phyloP scores from a whole-genome alignment of 1,139 yeast species.

The Pichia sp. region DNA sequence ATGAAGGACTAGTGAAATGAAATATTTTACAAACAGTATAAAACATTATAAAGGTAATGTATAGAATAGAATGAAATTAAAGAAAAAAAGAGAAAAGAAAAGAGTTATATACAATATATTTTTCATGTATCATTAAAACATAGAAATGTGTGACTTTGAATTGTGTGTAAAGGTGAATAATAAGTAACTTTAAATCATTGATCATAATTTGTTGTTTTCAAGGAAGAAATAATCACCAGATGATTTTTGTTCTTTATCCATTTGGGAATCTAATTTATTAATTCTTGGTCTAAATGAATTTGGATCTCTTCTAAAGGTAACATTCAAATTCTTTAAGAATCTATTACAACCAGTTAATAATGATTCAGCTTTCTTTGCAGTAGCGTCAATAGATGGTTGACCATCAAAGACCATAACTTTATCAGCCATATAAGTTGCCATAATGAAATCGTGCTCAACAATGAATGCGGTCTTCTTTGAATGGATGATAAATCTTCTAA shows the following conservation, averaged over 20 bases:
- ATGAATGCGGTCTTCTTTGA: slow-evolving; percentile 95
- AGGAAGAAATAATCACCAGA: slow-evolving; percentile 93
- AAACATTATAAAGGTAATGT: background rate
- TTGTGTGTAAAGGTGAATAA: background rate
- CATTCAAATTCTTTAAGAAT: slow-evolving; percentile 93
- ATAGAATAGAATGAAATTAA: slow-evolving; percentile 3
- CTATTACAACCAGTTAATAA: slow-evolving; percentile 94
- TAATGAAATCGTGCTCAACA: slow-evolving; percentile 99
- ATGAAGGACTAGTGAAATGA: background rate
- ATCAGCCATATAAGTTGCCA: slow-evolving; percentile 99
- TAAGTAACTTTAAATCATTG: background rate
- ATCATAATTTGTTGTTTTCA: slow-evolving; percentile 51
- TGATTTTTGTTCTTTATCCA: slow-evolving; percentile 94
- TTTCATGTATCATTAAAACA: background rate
- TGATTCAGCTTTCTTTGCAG: slow-evolving; percentile 84
- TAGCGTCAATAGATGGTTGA: slow-evolving; percentile 73
- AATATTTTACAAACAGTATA: background rate
- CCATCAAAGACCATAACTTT: slow-evolving; percentile 98
- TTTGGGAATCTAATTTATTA: slow-evolving; percentile 93
- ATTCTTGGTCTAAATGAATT: slow-evolving; percentile 97
- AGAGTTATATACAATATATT: background rate
- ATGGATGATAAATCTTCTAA: slow-evolving; percentile 92
- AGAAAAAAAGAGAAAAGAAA: background rate
- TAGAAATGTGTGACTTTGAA: background rate
- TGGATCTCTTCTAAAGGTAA: slow-evolving; percentile 98